These are phyloP conservation scores for Colletotrichum lupini DNA, from an alignment of 2,329 filamentous ascomycete species.

Conservation along the genomic window DNA sequence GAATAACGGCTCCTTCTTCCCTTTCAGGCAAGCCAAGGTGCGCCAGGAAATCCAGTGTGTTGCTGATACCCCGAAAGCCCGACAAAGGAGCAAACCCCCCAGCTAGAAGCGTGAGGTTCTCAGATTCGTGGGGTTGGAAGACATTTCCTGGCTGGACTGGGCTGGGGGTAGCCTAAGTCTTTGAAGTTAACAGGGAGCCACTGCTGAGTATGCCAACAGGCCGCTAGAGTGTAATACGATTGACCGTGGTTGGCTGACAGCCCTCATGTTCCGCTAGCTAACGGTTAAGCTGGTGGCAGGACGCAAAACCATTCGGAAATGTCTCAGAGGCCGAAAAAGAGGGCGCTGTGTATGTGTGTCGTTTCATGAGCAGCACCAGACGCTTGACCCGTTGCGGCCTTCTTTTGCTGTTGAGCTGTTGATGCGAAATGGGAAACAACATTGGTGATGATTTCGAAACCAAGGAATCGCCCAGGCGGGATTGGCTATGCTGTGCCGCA, in stretches of 20 bases:
- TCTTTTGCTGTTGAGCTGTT: conserved; percentile 23
- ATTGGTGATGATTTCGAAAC: neutral
- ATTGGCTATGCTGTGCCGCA: conserved; percentile 7
- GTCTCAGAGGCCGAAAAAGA: conserved; percentile 25
- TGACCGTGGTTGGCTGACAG: neutral
- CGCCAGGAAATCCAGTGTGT: conserved; percentile 3
- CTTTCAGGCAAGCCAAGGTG: conserved; percentile 9
- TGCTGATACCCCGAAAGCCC: neutral
- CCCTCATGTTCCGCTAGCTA: conserved; percentile 1
- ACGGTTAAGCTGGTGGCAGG: conserved; percentile 25
- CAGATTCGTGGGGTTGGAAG: neutral
- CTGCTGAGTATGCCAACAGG: conserved; percentile 6
- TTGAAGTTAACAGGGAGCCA: neutral
- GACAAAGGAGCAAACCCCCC: conserved; percentile 14
- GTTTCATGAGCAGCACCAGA: conserved; percentile 26
- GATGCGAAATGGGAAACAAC: conserved; percentile 13
- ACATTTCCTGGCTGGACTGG: conserved; percentile 23
- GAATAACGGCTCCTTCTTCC: conserved; percentile 24
- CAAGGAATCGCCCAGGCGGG: neutral
- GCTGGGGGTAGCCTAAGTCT: conserved; percentile 3
- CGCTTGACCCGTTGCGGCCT: conserved; percentile 27
- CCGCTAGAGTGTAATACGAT: neutral
- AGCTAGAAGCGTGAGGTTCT: neutral
- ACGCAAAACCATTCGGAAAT: neutral
- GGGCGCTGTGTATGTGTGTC: conserved; percentile 28